A percentile compares a stretch with the other conserved stretches of the same genome.
Conservation (phyloP, 257 asterid species). For the Petrea volubilis region DNA sequence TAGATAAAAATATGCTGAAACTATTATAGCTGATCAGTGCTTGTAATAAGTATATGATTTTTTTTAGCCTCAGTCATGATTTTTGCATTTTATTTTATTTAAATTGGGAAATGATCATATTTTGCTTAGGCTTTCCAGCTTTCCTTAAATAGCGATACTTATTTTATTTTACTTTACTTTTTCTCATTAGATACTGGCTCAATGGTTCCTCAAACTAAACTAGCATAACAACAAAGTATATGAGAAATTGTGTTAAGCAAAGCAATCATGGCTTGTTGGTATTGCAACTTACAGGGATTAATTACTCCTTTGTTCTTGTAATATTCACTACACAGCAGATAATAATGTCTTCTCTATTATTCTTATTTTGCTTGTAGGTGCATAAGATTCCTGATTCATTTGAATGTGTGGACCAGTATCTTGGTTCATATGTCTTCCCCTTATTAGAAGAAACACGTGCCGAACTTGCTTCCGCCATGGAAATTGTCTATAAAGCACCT, state of each 20-base stretch:
- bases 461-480: constrained; percentile 44
- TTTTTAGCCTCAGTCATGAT: background rate
- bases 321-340: no score
- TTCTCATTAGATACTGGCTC: no score
- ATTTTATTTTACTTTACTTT: background rate
- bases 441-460: constrained; percentile 66
- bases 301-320: background rate
- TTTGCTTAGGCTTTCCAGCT: background rate
- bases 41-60: background rate
- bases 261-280: background rate
- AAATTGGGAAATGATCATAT: background rate
- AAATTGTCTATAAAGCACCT: constrained; percentile 44
- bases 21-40: background rate
- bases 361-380: constrained; percentile 34
- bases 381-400: constrained; percentile 48
- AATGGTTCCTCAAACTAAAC: background rate
- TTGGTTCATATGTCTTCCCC: constrained; percentile 43
- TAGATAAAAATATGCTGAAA: background rate
- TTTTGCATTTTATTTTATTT: background rate
- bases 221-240: background rate
- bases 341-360: no score
- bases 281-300: background rate
- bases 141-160: background rate
- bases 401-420: constrained; percentile 36
- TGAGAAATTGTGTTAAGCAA: background rate